These are phyloP conservation scores for Grammothele lineata DNA, from an alignment of 768 basidiomycete genomes.

Conservation along the genomic window DNA sequence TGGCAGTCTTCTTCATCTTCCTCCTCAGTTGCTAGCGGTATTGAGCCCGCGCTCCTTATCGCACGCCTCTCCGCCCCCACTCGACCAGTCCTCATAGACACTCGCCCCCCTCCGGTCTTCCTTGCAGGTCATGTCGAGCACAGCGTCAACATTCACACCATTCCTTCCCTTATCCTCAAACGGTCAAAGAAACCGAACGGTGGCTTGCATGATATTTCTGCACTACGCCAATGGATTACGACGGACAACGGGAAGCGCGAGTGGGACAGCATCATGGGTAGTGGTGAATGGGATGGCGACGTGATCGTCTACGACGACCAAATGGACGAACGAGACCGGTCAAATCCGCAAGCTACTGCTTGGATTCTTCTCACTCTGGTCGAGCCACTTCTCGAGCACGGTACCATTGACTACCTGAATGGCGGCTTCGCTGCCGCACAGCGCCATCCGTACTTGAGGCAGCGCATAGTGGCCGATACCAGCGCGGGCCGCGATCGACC, in stretches of 20 bases:
- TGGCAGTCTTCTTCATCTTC: slow-evolving; percentile 19
- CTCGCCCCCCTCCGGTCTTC: slow-evolving; percentile 66
- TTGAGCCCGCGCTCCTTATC: slow-evolving; percentile 45
- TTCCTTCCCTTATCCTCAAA: slow-evolving; percentile 89
- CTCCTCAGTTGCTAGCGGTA: slow-evolving; percentile 28
- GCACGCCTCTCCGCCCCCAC: slow-evolving; percentile 41
- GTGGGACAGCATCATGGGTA: slow-evolving; percentile 64
- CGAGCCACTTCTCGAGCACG: slow-evolving; percentile 49
- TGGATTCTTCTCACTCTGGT: slow-evolving; percentile 72
- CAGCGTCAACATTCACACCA: slow-evolving; percentile 74
- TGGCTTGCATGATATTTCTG: slow-evolving; percentile 60
- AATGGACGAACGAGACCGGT: slow-evolving; percentile 64
- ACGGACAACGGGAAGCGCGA: slow-evolving; percentile 66
- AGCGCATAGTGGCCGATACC: slow-evolving; percentile 33
- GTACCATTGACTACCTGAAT: slow-evolving; percentile 61
- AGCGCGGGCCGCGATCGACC: neutral
- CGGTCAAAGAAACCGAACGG: slow-evolving; percentile 70
- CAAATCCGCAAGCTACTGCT: slow-evolving; percentile 50
- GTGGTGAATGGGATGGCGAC: slow-evolving; percentile 65
- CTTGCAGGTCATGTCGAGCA: slow-evolving; percentile 58
- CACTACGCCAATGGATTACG: slow-evolving; percentile 77
- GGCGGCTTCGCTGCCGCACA: slow-evolving; percentile 67
- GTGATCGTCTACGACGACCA: slow-evolving; percentile 76
- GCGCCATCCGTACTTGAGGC: slow-evolving; percentile 51
- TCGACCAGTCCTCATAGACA: slow-evolving; percentile 80